phyloP scores from a whole-genome alignment of 345 rosid species.

The Psidium friedrichsthalianum region DNA sequence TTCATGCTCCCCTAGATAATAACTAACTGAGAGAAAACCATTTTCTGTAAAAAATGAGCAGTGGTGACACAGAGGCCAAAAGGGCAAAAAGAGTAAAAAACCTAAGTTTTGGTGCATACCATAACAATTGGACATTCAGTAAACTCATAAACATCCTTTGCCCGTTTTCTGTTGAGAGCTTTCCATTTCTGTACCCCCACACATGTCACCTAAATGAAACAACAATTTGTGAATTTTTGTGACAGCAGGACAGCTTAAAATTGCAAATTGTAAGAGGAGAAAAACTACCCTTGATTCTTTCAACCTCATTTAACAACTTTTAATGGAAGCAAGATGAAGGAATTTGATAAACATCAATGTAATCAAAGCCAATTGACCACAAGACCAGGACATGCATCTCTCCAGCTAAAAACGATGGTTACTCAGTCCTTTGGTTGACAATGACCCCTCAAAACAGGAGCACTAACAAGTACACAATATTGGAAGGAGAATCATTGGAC shows the following conservation, averaged over 20 bases:
- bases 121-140: slow-evolving; percentile 93
- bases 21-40: neutral
- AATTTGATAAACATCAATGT: neutral
- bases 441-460: neutral
- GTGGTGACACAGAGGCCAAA: neutral
- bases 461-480: neutral
- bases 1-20: neutral
- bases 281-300: neutral
- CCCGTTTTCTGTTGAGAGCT: slow-evolving; percentile 88
- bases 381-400: too few relatives aligned
- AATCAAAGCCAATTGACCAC: too few relatives aligned
- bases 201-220: slow-evolving; percentile 71
- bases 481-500: neutral
- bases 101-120: slow-evolving; percentile 24
- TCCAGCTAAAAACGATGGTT: neutral
- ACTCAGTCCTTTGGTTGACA: neutral
- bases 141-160: slow-evolving; percentile 93
- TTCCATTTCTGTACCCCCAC: slow-evolving; percentile 99
- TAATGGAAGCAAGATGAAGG: neutral
- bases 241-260: neutral
- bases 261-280: neutral
- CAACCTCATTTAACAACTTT: neutral
- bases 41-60: neutral
- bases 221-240: neutral
- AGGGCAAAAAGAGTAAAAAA: neutral